Percentiles rank a stretch among this genome's conserved stretches.
These are phyloP conservation scores for Aschersonia sp. DNA, from an alignment of 2,329 filamentous ascomycete species.

Conservation along the genomic window DNA sequence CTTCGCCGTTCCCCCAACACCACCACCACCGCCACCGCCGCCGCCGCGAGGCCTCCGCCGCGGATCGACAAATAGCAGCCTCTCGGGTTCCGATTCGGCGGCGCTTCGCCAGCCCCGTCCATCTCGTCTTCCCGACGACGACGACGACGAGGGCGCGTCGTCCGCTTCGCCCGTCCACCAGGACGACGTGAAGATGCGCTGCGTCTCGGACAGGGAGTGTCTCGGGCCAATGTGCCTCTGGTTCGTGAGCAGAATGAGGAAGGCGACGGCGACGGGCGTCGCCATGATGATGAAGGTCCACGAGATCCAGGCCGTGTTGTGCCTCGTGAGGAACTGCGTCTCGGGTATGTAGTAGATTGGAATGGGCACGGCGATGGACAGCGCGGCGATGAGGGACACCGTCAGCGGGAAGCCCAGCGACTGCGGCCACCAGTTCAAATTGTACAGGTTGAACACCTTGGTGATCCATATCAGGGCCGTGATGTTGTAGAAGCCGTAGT, in stretches of 20 bases:
- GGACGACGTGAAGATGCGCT: slow-evolving; percentile 50
- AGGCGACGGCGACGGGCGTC: slow-evolving; percentile 51
- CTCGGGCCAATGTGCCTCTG: slow-evolving; percentile 48
- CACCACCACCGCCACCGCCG: slow-evolving; percentile 11
- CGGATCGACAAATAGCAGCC: slow-evolving; percentile 9
- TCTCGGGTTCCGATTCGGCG: slow-evolving; percentile 23
- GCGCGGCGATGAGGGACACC: slow-evolving; percentile 41
- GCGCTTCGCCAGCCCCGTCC: slow-evolving; percentile 10
- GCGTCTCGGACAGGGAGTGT: slow-evolving; percentile 48
- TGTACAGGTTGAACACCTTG: slow-evolving; percentile 58
- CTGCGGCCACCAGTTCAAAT: slow-evolving; percentile 56
- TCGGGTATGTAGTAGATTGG: slow-evolving; percentile 42
- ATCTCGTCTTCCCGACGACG: slow-evolving; percentile 16
- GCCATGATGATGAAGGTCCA: slow-evolving; percentile 60
- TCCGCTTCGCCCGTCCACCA: slow-evolving; percentile 50
- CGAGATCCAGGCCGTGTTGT: slow-evolving; percentile 55
- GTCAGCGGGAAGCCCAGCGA: slow-evolving; percentile 51
- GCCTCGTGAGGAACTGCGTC: slow-evolving; percentile 36
- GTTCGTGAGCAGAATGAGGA: slow-evolving; percentile 46
- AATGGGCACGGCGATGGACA: slow-evolving; percentile 45
- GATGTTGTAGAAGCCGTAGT: slow-evolving; percentile 55
- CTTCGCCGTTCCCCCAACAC: slow-evolving; percentile 18
- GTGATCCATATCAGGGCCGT: slow-evolving; percentile 57
- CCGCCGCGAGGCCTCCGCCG: slow-evolving; percentile 16
- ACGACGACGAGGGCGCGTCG: slow-evolving; percentile 5